phyloP scores from a whole-genome alignment of 345 rosid species.

The Eucalyptus curtisii region DNA sequence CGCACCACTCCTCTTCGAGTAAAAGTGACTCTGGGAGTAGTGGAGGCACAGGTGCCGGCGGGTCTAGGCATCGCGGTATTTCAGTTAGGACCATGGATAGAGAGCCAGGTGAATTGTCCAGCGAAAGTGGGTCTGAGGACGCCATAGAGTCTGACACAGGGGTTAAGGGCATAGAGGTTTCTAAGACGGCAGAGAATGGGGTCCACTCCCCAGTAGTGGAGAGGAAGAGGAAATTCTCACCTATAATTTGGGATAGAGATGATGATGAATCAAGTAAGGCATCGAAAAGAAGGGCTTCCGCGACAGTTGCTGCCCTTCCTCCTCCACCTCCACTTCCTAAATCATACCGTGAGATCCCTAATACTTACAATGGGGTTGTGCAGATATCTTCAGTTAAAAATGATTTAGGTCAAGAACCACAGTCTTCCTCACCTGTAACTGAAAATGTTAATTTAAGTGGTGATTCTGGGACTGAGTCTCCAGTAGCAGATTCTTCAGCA shows the following conservation, averaged over 20 bases:
- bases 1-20: constrained; percentile 32
- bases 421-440: constrained; percentile 14
- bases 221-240: constrained; percentile 92
- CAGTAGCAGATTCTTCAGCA: constrained; percentile 4
- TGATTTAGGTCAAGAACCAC: constrained; percentile 4
- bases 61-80: constrained; percentile 23
- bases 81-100: constrained; percentile 43
- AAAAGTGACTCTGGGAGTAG: constrained; percentile 51
- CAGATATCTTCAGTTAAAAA: constrained; percentile 23
- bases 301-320: constrained; percentile 23
- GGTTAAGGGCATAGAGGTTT: constrained; percentile 25
- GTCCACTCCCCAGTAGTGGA: constrained; percentile 20
- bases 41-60: constrained; percentile 6
- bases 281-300: constrained; percentile 21
- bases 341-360: constrained; percentile 31
- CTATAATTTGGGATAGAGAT: constrained; percentile 95
- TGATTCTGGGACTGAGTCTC: constrained; percentile 15
- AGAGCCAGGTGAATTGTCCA: constrained; percentile 99
- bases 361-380: constrained; percentile 20
- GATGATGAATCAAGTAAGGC: constrained; percentile 30
- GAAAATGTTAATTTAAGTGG: constrained; percentile 9
- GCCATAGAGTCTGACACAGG: constrained; percentile 34
- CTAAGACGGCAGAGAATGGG: constrained; percentile 38
- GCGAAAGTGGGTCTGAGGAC: constrained; percentile 96
- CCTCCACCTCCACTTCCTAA: constrained; percentile 50